Evolutionary conservation across 176 grass and related monocot genomes (phyloP).

Genomic region (Cenchrus americanus): DNA sequence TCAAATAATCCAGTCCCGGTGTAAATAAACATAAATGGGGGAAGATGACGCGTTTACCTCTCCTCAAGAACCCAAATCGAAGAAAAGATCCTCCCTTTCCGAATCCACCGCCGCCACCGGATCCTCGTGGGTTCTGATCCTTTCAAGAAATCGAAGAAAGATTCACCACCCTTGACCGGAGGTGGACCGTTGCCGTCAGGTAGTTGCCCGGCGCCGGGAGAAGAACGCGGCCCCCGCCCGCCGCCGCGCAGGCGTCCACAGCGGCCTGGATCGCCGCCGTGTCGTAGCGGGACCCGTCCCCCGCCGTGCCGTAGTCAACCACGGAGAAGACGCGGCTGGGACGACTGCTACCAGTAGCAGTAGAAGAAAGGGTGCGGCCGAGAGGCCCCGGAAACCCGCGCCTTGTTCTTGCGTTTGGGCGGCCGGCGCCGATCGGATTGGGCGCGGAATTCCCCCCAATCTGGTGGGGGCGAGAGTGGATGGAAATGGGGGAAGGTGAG

Average conservation of each 20-base stretch:
- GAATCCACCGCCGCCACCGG: not conserved
- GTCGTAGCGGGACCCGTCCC: slow-evolving; percentile 72
- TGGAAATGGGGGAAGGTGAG: slow-evolving; percentile 24
- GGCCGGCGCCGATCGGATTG: slow-evolving; percentile 34
- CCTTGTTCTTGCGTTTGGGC: not conserved
- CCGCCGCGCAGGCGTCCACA: slow-evolving; percentile 57
- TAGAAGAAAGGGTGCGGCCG: not conserved
- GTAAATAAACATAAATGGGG: slow-evolving; percentile 5
- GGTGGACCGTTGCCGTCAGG: slow-evolving; percentile 83
- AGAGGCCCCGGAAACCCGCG: not conserved
- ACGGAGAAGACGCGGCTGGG: slow-evolving; percentile 62
- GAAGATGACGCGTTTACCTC: slow-evolving; percentile 14
- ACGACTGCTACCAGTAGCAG: not conserved
- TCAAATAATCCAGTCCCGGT: not conserved
- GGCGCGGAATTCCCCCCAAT: slow-evolving; percentile 13
- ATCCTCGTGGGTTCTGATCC: not conserved
- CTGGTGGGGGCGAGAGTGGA: slow-evolving; percentile 30
- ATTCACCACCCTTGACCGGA: slow-evolving; percentile 66
- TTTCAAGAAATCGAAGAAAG: not conserved
- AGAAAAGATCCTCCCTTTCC: slow-evolving; percentile 18
- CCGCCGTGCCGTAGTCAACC: slow-evolving; percentile 65
- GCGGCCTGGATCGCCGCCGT: slow-evolving; percentile 75
- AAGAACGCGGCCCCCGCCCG: slow-evolving; percentile 67
- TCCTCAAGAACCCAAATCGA: slow-evolving; percentile 12
- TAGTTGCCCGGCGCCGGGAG: slow-evolving; percentile 74